Evolutionary conservation across 768 basidiomycete species (phyloP).

Genomic region (Auricularia sp.): DNA sequence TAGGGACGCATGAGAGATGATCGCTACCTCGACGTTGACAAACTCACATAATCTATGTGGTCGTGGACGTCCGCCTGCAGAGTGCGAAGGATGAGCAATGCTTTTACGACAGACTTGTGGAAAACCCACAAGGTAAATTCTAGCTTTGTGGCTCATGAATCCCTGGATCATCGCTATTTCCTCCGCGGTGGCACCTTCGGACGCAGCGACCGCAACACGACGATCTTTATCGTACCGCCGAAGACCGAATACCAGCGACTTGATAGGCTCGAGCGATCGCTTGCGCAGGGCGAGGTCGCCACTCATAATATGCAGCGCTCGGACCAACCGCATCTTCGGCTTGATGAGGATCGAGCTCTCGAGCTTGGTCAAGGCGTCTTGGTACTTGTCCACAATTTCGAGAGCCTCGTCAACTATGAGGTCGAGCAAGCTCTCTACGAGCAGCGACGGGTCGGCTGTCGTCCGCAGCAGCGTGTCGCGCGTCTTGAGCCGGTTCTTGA

Average conservation of each 20-base stretch:
- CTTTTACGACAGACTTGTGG: background rate
- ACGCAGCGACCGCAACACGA: constrained; percentile 41
- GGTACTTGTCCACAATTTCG: constrained; percentile 61
- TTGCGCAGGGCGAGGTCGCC: constrained; percentile 68
- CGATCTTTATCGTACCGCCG: constrained; percentile 63
- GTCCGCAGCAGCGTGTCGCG: constrained; percentile 50
- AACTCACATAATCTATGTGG: constrained; percentile 47
- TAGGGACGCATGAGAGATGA: background rate
- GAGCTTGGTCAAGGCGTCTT: constrained; percentile 48
- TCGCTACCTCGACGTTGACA: background rate
- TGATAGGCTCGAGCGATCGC: constrained; percentile 63
- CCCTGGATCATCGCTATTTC: constrained; percentile 18
- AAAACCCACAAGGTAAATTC: constrained; percentile 47
- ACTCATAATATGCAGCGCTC: constrained; percentile 62
- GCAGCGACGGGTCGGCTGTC: constrained; percentile 56
- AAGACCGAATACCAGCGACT: constrained; percentile 57
- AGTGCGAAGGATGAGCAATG: too few relatives aligned
- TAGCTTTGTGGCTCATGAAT: constrained; percentile 53
- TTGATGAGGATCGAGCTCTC: constrained; percentile 51
- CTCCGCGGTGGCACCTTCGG: constrained; percentile 10
- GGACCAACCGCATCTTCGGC: constrained; percentile 52
- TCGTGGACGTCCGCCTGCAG: constrained; percentile 61
- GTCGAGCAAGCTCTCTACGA: constrained; percentile 65
- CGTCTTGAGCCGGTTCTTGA: constrained; percentile 46
- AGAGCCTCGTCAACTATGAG: constrained; percentile 59